phyloP scores from a whole-genome alignment of 352 stramenopile genomes.

The Pythium dissotocum region DNA sequence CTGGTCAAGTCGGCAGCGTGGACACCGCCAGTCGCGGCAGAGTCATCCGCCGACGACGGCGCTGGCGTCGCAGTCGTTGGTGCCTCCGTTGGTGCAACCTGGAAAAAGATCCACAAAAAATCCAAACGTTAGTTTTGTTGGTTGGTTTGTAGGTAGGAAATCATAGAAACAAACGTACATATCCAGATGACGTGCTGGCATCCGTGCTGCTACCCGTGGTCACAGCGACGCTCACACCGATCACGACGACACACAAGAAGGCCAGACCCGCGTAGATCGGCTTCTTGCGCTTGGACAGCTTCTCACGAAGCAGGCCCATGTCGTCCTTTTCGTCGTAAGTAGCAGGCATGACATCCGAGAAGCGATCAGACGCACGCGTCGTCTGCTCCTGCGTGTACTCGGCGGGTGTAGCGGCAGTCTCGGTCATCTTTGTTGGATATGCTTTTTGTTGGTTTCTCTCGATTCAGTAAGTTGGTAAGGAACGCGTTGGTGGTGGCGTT shows the following conservation, averaged over 20 bases:
- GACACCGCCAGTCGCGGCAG: background rate
- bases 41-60: background rate
- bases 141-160: too few relatives aligned
- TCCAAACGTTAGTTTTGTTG: too few relatives aligned
- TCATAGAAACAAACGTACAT: background rate
- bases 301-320: conserved; percentile 37
- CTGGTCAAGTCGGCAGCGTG: conserved; percentile 4
- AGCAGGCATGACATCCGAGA: conserved; percentile 28
- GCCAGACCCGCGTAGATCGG: conserved; percentile 53
- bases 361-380: conserved; percentile 37
- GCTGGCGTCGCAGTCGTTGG: background rate
- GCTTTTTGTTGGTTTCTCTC: conserved; percentile 2
- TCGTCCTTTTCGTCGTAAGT: conserved; percentile 62
- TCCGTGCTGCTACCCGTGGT: conserved; percentile 3
- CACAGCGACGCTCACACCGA: conserved; percentile 40
- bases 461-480: conserved; percentile 9
- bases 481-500: conserved; percentile 15
- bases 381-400: conserved; percentile 45
- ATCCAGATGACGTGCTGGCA: conserved; percentile 4
- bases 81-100: background rate
- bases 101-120: background rate
- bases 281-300: conserved; percentile 52
- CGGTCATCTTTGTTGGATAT: conserved; percentile 7
- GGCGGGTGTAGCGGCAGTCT: conserved; percentile 5
- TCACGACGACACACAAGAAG: conserved; percentile 49